phyloP scores from a whole-genome alignment of 2,329 filamentous ascomycete genomes.

The Ceratocystis destructans region DNA sequence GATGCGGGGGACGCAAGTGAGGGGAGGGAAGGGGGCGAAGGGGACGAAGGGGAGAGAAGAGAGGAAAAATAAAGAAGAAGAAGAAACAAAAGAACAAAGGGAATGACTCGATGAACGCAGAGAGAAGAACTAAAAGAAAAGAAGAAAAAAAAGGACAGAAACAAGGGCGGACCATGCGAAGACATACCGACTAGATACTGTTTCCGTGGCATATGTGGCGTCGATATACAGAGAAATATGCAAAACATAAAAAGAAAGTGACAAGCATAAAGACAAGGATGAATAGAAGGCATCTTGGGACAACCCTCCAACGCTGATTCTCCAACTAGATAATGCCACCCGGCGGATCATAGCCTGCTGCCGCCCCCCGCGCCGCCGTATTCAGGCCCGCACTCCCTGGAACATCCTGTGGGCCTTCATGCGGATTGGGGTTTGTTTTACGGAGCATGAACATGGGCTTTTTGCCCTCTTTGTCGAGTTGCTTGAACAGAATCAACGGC shows the following conservation, averaged over 20 bases:
- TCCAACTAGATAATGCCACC: constrained; percentile 42
- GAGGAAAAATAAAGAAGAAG: neutral
- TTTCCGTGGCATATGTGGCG: neutral
- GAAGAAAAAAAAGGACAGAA: neutral
- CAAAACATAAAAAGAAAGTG: constrained; percentile 4
- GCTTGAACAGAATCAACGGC: constrained; percentile 90
- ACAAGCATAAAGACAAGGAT: neutral
- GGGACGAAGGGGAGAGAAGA: neutral
- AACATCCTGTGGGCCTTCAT: constrained; percentile 32
- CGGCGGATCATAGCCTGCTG: constrained; percentile 41
- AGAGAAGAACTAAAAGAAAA: neutral
- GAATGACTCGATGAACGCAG: neutral
- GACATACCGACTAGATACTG: neutral
- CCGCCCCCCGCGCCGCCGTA: constrained; percentile 32
- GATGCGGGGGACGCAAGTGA: neutral
- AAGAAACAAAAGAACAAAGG: constrained; percentile 2
- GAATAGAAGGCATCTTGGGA: neutral
- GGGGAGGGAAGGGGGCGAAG: neutral
- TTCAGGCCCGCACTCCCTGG: constrained; percentile 42
- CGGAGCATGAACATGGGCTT: constrained; percentile 99
- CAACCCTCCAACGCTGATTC: neutral
- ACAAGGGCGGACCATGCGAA: neutral
- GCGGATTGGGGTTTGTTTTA: constrained; percentile 43
- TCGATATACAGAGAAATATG: neutral
- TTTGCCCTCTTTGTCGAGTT: constrained; percentile 88